Evolutionary conservation across 257 asterid genomes (phyloP).

Genomic region (Anisodus tanguticus): DNA sequence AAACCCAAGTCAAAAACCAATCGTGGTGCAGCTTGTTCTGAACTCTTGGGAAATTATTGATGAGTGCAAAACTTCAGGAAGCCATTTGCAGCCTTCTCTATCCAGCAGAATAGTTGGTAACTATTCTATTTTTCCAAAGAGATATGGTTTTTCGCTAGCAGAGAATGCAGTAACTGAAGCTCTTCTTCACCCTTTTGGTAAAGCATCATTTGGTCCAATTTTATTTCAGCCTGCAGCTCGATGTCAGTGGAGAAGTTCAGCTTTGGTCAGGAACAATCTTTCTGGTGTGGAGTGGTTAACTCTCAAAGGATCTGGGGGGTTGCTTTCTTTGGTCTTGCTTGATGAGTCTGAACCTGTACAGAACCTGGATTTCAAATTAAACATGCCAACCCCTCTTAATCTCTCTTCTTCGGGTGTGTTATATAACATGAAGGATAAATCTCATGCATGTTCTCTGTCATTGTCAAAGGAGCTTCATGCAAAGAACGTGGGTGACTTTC

Average conservation of each 20-base stretch:
- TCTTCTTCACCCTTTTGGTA: conserved; percentile 62
- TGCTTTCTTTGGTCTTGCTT: conserved; percentile 63
- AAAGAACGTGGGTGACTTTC: conserved; percentile 81
- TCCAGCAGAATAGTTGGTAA: conserved; percentile 51
- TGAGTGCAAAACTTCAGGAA: conserved; percentile 60
- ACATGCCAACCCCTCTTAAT: conserved; percentile 44
- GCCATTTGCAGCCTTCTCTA: conserved; percentile 53
- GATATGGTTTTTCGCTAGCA: conserved; percentile 82
- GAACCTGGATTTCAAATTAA: conserved; percentile 68
- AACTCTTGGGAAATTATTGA: conserved; percentile 74
- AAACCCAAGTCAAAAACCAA: conserved; percentile 74
- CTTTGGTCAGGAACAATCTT: conserved; percentile 77
- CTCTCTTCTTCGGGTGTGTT: conserved; percentile 49
- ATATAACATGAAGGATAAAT: conserved; percentile 41
- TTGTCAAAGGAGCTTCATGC: conserved; percentile 69
- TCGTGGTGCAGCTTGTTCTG: conserved; percentile 75
- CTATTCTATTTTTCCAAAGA: conserved; percentile 56
- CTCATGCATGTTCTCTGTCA: conserved; percentile 55
- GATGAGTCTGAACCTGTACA: conserved; percentile 64
- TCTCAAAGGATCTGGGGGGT: conserved; percentile 79
- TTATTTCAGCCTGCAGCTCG: conserved; percentile 80
- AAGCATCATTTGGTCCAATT: conserved; percentile 78
- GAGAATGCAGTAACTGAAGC: conserved; percentile 83
- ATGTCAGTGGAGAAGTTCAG: conserved; percentile 91
- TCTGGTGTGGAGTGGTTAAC: conserved; percentile 91